Percentiles rank a stretch among this genome's conserved stretches.
Conservation (phyloP, 2,329 filamentous ascomycete species). For the Orbilia oligospora region DNA sequence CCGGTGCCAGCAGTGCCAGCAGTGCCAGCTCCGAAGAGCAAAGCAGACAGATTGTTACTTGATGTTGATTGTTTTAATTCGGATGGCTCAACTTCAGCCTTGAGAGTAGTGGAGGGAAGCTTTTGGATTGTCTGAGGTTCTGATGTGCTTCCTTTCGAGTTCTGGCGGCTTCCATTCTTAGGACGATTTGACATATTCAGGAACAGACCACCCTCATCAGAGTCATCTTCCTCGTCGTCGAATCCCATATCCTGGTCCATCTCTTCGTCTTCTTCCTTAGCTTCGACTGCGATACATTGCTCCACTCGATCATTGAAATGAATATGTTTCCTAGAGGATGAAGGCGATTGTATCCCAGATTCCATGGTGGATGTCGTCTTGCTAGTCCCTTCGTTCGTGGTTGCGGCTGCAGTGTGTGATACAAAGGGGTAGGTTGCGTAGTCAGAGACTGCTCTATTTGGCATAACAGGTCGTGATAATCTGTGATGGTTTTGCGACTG, state of each 20-base stretch:
- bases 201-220: constrained; percentile 77
- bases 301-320: constrained; percentile 97
- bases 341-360: constrained; percentile 78
- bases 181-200: constrained; percentile 81
- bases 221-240: constrained; percentile 70
- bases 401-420: constrained; percentile 70
- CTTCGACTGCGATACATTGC: constrained; percentile 93
- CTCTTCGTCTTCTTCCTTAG: constrained; percentile 82
- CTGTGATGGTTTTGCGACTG: constrained; percentile 72
- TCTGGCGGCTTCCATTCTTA: constrained; percentile 72
- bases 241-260: constrained; percentile 71
- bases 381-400: constrained; percentile 75
- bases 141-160: constrained; percentile 70
- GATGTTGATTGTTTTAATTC: constrained; percentile 74
- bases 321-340: constrained; percentile 80
- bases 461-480: constrained; percentile 71
- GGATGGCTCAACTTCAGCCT: constrained; percentile 83
- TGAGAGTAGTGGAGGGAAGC: constrained; percentile 87
- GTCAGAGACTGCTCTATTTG: constrained; percentile 78
- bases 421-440: constrained; percentile 77
- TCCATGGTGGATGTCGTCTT: constrained; percentile 78
- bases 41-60: constrained; percentile 66
- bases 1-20: constrained; percentile 66
- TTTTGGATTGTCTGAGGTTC: constrained; percentile 90
- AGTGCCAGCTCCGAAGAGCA: constrained; percentile 65